Evolutionary conservation across 1,139 yeast genomes (phyloP).

Genomic region (Schwanniomyces etchellsii): DNA sequence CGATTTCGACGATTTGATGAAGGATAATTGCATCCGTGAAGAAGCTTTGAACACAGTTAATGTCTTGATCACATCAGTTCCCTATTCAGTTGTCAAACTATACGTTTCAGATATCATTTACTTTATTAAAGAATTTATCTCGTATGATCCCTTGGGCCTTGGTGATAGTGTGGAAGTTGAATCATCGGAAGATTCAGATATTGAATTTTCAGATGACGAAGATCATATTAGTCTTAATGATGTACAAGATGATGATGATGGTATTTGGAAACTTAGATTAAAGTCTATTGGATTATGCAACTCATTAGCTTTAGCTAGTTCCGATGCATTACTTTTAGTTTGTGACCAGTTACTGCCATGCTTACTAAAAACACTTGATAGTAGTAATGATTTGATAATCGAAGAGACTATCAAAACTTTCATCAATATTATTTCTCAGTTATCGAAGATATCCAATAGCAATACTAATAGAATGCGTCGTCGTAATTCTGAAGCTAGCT

Average conservation of each 20-base stretch:
- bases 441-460: no score
- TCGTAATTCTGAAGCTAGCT: no score
- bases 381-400: constrained; percentile 36
- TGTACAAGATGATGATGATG: constrained; percentile 40
- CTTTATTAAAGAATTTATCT: constrained; percentile 35
- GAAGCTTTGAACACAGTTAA: constrained; percentile 42
- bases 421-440: constrained; percentile 20
- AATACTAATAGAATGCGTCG: no score
- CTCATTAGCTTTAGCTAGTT: constrained; percentile 30
- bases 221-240: constrained; percentile 23
- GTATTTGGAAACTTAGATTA: constrained; percentile 66
- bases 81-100: constrained; percentile 11
- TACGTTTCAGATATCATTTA: constrained; percentile 24
- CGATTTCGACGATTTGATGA: constrained; percentile 33
- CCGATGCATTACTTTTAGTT: constrained; percentile 18
- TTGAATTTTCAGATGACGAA: constrained; percentile 37
- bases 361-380: constrained; percentile 24
- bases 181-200: constrained; percentile 36
- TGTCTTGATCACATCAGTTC: constrained; percentile 17
- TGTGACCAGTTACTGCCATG: constrained; percentile 15
- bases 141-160: constrained; percentile 52
- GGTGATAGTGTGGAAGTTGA: constrained; percentile 22
- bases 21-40: constrained; percentile 36
- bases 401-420: constrained; percentile 30
- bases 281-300: constrained; percentile 45